Conservation (phyloP, 352 stramenopile species). For the Phytophthora litchii region DNA sequence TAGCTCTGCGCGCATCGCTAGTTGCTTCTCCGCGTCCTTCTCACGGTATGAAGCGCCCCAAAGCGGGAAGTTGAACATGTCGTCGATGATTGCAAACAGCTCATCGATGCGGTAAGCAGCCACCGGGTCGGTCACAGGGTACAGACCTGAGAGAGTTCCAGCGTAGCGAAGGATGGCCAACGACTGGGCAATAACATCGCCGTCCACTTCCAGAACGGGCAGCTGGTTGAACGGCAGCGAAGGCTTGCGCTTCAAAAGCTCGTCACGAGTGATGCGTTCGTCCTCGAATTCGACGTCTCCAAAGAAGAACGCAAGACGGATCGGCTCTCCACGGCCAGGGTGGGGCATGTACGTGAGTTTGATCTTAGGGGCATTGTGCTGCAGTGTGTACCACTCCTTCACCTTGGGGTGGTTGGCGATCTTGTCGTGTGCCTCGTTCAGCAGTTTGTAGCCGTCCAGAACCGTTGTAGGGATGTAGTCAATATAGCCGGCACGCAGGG, state of each 20-base stretch:
- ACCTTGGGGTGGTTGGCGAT: conserved; percentile 42
- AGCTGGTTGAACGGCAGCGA: conserved; percentile 55
- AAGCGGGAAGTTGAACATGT: conserved; percentile 43
- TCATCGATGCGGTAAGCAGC: conserved; percentile 54
- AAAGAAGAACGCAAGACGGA: conserved; percentile 57
- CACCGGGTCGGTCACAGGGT: conserved; percentile 44
- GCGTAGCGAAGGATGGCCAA: conserved; percentile 67
- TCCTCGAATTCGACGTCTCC: conserved; percentile 62
- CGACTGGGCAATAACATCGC: conserved; percentile 55
- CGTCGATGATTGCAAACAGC: conserved; percentile 42
- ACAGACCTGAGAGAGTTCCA: conserved; percentile 57
- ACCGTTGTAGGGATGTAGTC: conserved; percentile 46
- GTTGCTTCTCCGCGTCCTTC: conserved; percentile 40
- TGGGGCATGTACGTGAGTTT: conserved; percentile 68
- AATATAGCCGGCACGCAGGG: conserved; percentile 36
- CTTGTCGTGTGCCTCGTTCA: conserved; percentile 39
- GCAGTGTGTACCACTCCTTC: conserved; percentile 43
- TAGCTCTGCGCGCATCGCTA: conserved; percentile 48
- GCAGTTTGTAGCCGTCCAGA: conserved; percentile 35
- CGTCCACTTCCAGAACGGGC: conserved; percentile 54
- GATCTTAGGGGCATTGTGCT: conserved; percentile 35
- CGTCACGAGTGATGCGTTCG: conserved; percentile 41
- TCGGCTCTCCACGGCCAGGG: conserved; percentile 49
- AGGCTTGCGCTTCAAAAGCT: conserved; percentile 47
- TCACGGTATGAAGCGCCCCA: conserved; percentile 33